These are phyloP conservation scores for Fusarium drepaniforme DNA, from an alignment of 2,329 filamentous ascomycete species.

Conservation along the genomic window DNA sequence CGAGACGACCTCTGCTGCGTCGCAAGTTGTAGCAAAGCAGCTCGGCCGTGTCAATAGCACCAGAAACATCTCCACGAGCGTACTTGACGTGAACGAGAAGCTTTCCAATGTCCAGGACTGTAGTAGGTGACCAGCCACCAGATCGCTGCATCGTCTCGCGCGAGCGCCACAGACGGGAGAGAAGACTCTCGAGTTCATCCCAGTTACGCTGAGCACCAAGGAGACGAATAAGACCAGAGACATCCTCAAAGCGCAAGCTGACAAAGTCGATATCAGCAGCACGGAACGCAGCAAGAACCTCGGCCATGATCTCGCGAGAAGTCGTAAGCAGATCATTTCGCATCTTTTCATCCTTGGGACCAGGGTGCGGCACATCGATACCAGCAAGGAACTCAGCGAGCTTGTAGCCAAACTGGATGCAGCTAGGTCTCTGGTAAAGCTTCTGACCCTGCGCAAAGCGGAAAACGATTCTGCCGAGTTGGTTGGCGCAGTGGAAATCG, in stretches of 20 bases:
- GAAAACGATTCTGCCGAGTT: slow-evolving; percentile 58
- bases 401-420: slow-evolving; percentile 58
- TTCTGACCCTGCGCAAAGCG: slow-evolving; percentile 55
- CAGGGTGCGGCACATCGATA: slow-evolving; percentile 50
- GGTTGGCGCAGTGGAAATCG: slow-evolving; percentile 54
- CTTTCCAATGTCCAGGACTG: slow-evolving; percentile 40
- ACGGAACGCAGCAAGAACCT: slow-evolving; percentile 56
- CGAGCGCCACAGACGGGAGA: slow-evolving; percentile 38
- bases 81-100: slow-evolving; percentile 39
- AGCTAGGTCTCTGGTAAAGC: slow-evolving; percentile 54
- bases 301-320: slow-evolving; percentile 41
- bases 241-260: slow-evolving; percentile 56
- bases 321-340: slow-evolving; percentile 34
- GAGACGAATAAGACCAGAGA: slow-evolving; percentile 58
- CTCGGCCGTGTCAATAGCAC: slow-evolving; percentile 40
- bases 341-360: slow-evolving; percentile 43
- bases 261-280: slow-evolving; percentile 58
- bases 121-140: slow-evolving; percentile 37
- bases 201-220: slow-evolving; percentile 62
- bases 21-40: slow-evolving; percentile 44
- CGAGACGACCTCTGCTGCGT: slow-evolving; percentile 42
- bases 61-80: slow-evolving; percentile 21
- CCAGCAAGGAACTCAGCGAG: slow-evolving; percentile 59
- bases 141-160: slow-evolving; percentile 36
- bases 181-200: slow-evolving; percentile 54